A percentile compares a stretch with the other conserved stretches of the same genome.
These are phyloP conservation scores for Cadophora luteo-olivacea DNA, from an alignment of 2,329 filamentous ascomycete genomes.

Conservation along the genomic window DNA sequence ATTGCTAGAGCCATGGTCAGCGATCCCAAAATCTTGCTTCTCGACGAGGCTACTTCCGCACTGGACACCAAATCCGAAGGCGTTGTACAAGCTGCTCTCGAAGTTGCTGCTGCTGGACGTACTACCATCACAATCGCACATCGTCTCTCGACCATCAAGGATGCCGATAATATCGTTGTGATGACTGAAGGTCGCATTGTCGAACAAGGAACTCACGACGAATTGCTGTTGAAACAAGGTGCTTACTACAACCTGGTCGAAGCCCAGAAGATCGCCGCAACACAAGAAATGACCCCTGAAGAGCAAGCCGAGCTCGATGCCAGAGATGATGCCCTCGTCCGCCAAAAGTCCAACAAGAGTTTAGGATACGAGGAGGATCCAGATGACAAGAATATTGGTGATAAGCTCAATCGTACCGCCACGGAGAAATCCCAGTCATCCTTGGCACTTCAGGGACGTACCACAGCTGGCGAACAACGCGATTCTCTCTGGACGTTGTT, in stretches of 20 bases:
- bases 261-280: constrained; percentile 79
- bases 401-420: constrained; percentile 61
- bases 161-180: constrained; percentile 95
- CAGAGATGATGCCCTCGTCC: constrained; percentile 58
- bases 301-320: constrained; percentile 58
- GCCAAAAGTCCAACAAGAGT: constrained; percentile 52
- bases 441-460: constrained; percentile 65
- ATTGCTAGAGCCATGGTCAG: constrained; percentile 91
- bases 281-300: constrained; percentile 59
- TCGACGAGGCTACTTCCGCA: constrained; percentile 94
- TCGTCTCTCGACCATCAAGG: constrained; percentile 90
- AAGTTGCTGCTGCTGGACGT: constrained; percentile 82
- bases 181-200: constrained; percentile 86
- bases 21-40: constrained; percentile 87
- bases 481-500: constrained; percentile 80
- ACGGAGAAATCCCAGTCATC: constrained; percentile 72
- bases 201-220: constrained; percentile 88
- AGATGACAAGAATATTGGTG: constrained; percentile 63
- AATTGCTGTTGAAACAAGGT: constrained; percentile 71
- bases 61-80: constrained; percentile 95
- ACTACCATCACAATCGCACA: constrained; percentile 98
- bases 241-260: constrained; percentile 88
- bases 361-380: constrained; percentile 59
- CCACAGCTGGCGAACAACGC: constrained; percentile 56
- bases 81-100: constrained; percentile 90